Conservation (phyloP, 805 yeast species). For the Myxozyma udenii region DNA sequence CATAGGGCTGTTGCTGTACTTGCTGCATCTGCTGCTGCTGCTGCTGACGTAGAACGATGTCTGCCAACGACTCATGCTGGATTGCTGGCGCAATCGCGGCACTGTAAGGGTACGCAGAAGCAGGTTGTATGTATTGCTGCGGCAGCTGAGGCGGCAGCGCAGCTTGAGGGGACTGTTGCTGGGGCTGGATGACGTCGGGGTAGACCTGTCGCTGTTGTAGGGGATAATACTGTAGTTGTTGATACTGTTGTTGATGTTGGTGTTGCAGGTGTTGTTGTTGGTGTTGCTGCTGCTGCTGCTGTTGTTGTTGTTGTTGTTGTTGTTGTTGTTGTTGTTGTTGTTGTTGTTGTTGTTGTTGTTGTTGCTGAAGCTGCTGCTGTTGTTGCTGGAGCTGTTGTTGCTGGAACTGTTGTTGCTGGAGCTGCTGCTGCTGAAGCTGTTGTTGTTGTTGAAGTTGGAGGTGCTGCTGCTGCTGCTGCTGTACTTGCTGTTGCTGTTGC, state of each 20-base stretch:
- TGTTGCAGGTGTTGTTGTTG: too few relatives aligned
- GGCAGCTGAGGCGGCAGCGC: not conserved
- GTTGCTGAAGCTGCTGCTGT: not conserved
- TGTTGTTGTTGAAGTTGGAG: too few relatives aligned
- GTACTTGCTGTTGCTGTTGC: not conserved
- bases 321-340: not conserved
- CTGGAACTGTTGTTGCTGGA: too few relatives aligned
- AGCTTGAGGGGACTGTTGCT: not conserved
- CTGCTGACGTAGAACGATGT: not conserved
- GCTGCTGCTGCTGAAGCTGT: too few relatives aligned
- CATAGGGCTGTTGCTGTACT: not conserved
- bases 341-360: not conserved
- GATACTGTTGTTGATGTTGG: too few relatives aligned
- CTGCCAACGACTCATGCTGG: not conserved
- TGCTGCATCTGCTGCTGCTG: not conserved
- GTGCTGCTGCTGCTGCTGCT: not conserved
- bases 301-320: too few relatives aligned
- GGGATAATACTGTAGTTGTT: too few relatives aligned
- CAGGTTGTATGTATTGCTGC: not conserved
- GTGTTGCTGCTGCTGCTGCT: too few relatives aligned
- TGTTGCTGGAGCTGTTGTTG: too few relatives aligned
- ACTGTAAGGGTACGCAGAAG: not conserved
- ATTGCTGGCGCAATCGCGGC: not conserved
- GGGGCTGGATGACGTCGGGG: not conserved
- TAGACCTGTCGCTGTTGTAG: too few relatives aligned